Percentiles rank a stretch among this genome's conserved stretches.
Evolutionary conservation across 345 rosid species (phyloP).

Genomic region (Nasturtium officinale): DNA sequence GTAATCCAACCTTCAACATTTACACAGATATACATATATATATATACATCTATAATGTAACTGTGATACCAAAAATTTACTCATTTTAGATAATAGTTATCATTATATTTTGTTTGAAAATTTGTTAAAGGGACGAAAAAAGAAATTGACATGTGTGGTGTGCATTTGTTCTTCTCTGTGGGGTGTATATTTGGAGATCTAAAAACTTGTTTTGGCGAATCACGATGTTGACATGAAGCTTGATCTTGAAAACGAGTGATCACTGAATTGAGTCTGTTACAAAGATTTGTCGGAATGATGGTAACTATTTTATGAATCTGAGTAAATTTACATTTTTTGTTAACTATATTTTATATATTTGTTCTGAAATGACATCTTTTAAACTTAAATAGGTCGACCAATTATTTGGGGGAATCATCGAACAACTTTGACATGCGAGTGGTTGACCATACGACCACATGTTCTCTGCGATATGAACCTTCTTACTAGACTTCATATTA

Average conservation of each 20-base stretch:
- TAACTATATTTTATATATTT: neutral
- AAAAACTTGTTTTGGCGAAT: neutral
- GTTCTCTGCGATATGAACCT: slow-evolving; percentile 24
- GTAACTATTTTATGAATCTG: neutral
- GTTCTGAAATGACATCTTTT: neutral
- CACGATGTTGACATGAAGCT: slow-evolving; percentile 24
- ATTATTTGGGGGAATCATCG: slow-evolving; percentile 13
- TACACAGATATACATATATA: neutral
- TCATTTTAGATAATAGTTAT: neutral
- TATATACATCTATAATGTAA: neutral
- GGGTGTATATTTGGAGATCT: slow-evolving; percentile 3
- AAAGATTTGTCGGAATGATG: neutral
- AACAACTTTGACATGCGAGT: slow-evolving; percentile 32
- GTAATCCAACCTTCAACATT: neutral
- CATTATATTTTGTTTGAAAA: neutral
- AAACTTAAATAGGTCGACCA: slow-evolving; percentile 23
- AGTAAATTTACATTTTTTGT: neutral
- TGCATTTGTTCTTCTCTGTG: neutral
- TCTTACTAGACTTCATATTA: slow-evolving; percentile 5
- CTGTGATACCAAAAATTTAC: slow-evolving; percentile 1
- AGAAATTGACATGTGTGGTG: slow-evolving; percentile 13
- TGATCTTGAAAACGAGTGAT: neutral
- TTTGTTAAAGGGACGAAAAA: neutral
- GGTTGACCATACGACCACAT: slow-evolving; percentile 24
- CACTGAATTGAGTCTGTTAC: neutral